phyloP scores from a whole-genome alignment of 2,329 filamentous ascomycete genomes.

The Cadophora malorum region DNA sequence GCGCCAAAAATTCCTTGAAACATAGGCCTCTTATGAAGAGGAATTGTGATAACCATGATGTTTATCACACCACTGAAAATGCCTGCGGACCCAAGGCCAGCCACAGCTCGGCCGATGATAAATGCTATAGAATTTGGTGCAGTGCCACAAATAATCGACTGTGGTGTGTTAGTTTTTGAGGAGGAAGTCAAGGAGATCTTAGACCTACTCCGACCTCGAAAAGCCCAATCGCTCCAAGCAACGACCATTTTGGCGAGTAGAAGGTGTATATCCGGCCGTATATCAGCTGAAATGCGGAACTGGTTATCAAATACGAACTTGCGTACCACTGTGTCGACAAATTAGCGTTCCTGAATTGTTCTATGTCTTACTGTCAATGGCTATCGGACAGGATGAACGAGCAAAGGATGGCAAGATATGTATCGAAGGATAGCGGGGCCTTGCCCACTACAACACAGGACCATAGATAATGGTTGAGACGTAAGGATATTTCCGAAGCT shows the following conservation, averaged over 20 bases:
- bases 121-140: conserved; percentile 46
- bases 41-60: conserved; percentile 41
- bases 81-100: conserved; percentile 39
- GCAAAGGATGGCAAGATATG: too few relatives aligned
- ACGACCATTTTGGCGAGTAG: conserved; percentile 43
- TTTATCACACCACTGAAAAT: conserved; percentile 44
- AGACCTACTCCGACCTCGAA: conserved; percentile 46
- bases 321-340: conserved; percentile 49
- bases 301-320: conserved; percentile 48
- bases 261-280: conserved; percentile 46
- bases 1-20: conserved; percentile 43
- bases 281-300: conserved; percentile 40
- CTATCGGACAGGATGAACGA: too few relatives aligned
- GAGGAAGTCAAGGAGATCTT: neutral
- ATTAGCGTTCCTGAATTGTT: neutral
- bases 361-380: too few relatives aligned
- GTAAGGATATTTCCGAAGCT: neutral
- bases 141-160: conserved; percentile 45
- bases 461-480: neutral
- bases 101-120: conserved; percentile 47
- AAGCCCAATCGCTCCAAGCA: conserved; percentile 42
- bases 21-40: conserved; percentile 41
- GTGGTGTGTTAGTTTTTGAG: conserved; percentile 25
- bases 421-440: too few relatives aligned
- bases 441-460: neutral